Conservation (phyloP, 116 monocot genomes). For the Papilionanthe hybrid region DNA sequence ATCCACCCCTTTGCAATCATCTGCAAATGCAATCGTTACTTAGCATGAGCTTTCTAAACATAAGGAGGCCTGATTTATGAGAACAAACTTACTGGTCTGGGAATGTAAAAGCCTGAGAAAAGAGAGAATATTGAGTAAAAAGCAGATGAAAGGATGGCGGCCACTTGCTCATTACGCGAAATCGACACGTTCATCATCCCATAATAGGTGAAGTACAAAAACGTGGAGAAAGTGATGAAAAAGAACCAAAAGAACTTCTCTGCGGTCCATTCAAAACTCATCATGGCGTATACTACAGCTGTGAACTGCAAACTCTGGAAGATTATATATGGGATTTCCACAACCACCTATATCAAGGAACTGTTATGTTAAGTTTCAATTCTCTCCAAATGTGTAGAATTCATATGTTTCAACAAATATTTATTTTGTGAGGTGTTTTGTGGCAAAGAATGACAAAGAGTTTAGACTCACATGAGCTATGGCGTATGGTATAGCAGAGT, state of each 20-base stretch:
- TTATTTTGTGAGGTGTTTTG: not conserved
- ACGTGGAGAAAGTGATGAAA: conserved; percentile 10
- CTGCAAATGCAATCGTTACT: conserved; percentile 13
- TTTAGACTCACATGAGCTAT: not conserved
- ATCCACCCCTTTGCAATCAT: conserved; percentile 43
- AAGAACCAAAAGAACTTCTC: conserved; percentile 15
- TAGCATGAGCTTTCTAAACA: too few relatives aligned
- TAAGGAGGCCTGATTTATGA: not conserved
- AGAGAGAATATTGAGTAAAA: conserved; percentile 4
- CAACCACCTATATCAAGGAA: conserved; percentile 5
- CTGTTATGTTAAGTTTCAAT: too few relatives aligned
- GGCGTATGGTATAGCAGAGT: not conserved
- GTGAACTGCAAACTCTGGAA: not conserved
- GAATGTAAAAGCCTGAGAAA: conserved; percentile 15
- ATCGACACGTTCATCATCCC: conserved; percentile 17
- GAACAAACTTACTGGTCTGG: conserved; percentile 11
- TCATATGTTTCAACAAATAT: not conserved
- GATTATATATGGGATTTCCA: conserved; percentile 17
- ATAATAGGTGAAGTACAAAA: conserved; percentile 17
- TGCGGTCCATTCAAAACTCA: conserved; percentile 9
- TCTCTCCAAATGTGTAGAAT: not conserved
- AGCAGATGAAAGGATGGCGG: conserved; percentile 8
- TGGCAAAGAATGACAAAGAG: too few relatives aligned
- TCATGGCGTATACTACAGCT: conserved; percentile 4
- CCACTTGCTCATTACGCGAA: conserved; percentile 12